Evolutionary conservation across 2,329 filamentous ascomycete species (phyloP).

Genomic region (Fusarium sulawesiense): DNA sequence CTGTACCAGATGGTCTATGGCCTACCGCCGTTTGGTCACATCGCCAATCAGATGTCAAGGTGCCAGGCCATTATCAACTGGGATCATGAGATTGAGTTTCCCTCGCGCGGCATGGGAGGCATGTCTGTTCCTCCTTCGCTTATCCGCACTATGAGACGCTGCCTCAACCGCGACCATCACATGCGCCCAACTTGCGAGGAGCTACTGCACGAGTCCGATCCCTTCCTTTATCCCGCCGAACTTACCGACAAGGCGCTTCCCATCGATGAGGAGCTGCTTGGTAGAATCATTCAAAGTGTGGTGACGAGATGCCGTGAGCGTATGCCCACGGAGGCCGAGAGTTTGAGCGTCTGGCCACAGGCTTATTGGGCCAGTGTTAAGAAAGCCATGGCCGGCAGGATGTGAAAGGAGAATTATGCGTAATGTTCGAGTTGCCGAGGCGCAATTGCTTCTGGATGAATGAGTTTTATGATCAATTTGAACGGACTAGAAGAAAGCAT

Average conservation of each 20-base stretch:
- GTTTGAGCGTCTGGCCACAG: slow-evolving; percentile 66
- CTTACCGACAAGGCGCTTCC: slow-evolving; percentile 66
- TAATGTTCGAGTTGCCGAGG: slow-evolving; percentile 29
- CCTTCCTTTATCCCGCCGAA: slow-evolving; percentile 73
- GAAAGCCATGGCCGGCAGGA: slow-evolving; percentile 58
- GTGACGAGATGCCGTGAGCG: slow-evolving; percentile 68
- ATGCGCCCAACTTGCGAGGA: slow-evolving; percentile 73
- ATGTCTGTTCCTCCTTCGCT: slow-evolving; percentile 68
- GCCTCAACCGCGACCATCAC: slow-evolving; percentile 71
- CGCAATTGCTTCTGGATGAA: slow-evolving; percentile 34
- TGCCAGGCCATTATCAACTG: slow-evolving; percentile 90
- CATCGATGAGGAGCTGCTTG: slow-evolving; percentile 71
- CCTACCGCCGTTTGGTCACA: slow-evolving; percentile 93
- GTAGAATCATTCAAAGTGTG: slow-evolving; percentile 71
- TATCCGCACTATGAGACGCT: slow-evolving; percentile 70
- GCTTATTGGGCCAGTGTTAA: slow-evolving; percentile 71
- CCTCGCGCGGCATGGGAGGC: slow-evolving; percentile 74
- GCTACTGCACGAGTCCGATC: slow-evolving; percentile 68
- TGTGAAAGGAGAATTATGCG: slow-evolving; percentile 36
- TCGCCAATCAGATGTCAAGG: slow-evolving; percentile 84
- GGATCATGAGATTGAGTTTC: slow-evolving; percentile 78
- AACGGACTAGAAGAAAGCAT: slow-evolving; percentile 41
- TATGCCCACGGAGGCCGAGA: slow-evolving; percentile 69
- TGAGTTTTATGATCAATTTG: slow-evolving; percentile 40
- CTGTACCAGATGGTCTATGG: slow-evolving; percentile 98